Evolutionary conservation across 768 basidiomycete genomes (phyloP), one percentile per base, ranked within the genome.

Genomic region (Sistotremastrum suecicum): DNA sequence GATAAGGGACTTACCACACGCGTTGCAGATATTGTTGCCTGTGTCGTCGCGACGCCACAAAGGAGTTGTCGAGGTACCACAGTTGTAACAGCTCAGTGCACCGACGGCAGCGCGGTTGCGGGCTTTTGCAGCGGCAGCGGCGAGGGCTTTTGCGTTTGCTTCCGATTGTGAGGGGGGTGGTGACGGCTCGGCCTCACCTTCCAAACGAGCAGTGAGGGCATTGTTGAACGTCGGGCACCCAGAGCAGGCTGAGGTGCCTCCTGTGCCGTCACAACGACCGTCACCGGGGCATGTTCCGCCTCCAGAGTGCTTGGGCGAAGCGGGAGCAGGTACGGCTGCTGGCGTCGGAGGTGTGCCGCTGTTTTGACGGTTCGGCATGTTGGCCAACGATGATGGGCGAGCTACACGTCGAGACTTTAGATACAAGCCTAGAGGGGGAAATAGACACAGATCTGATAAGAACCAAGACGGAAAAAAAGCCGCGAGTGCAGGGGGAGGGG

Each of bases 161-260:
- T 50, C 49, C 39, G 58, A 39, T 40, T 51, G 49, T 44, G 48
- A 37, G 45, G 41, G 41, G 34, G 33, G 51, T 42, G 36, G 64
- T 49, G 56, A 65, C 59, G 55, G 68, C 66, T 37, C 64, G 58
- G 45, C 66, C 73, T 45, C 58, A 48, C 45, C 67, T 62, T 48
- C 67, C 61, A 45, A 66, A 63, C 20, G 20, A 40, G 69, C 65
- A 49, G 68, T 62, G 49, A 78, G 66, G 44, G 73, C 74, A 59
- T 99, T 99, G 70, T 97, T 99, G 66, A 79, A 90, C 33, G 94
- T 92, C 8, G 95, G 95, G 62, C 95, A 99, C 39, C 95, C 95
- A 52, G 82, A 76, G 63, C 95, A 99, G 51, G 87, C 82, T 49
- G 77, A 78, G 52, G 89, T 80, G 44, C 95, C 95, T 55, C 95